phyloP scores from a whole-genome alignment of 163 green algal species.

The Scenedesmus sp. region DNA sequence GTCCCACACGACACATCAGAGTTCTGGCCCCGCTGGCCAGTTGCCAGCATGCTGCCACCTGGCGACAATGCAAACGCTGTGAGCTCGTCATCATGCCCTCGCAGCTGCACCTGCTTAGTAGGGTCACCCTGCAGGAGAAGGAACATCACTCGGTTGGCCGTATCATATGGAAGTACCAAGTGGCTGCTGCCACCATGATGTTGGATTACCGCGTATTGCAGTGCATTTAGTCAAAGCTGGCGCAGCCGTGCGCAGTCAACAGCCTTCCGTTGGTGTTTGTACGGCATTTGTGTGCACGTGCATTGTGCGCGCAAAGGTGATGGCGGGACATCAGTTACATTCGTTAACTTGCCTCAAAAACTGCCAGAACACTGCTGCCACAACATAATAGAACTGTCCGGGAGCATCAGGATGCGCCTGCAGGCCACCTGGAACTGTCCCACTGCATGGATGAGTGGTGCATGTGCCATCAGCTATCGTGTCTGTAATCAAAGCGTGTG shows the following conservation, averaged over 20 bases:
- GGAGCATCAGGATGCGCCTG: conserved; percentile 16
- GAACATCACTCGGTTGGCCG: background rate
- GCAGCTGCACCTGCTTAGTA: conserved; percentile 51
- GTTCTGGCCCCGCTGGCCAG: conserved; percentile 57
- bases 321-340: no score
- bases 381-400: conserved; percentile 43
- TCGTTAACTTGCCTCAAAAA: conserved; percentile 48
- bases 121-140: conserved; percentile 33
- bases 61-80: conserved; percentile 62
- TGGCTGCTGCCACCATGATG: no score
- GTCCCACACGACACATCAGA: conserved; percentile 67
- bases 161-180: background rate
- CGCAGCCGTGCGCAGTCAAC: no score
- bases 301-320: no score
- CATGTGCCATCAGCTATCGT: background rate
- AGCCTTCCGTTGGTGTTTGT: no score
- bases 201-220: no score
- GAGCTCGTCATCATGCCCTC: conserved; percentile 61
- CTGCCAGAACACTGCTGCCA: conserved; percentile 37
- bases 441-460: conserved; percentile 21
- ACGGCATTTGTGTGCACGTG: no score
- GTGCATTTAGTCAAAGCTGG: no score
- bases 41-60: conserved; percentile 58
- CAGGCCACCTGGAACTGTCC: background rate
- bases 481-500: background rate